Conservation (phyloP, 768 basidiomycete genomes). For the Asterophora lycoperdoides region DNA sequence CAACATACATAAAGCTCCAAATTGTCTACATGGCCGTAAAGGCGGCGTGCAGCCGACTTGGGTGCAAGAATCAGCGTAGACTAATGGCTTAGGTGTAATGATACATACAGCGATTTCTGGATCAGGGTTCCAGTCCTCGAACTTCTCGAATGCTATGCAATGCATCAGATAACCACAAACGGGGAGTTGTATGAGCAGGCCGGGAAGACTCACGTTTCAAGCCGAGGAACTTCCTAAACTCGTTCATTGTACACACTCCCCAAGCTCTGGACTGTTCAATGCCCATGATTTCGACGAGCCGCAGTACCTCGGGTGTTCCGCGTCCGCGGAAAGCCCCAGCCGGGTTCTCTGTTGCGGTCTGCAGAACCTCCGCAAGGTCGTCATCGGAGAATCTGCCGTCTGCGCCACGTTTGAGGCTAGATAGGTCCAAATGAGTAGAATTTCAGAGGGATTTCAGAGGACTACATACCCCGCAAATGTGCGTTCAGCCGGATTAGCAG, state of each 20-base stretch:
- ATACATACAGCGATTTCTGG: slow-evolving; percentile 35
- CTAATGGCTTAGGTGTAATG: no score
- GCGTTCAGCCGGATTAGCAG: slow-evolving; percentile 30
- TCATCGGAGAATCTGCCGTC: slow-evolving; percentile 48
- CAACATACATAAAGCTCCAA: slow-evolving; percentile 30
- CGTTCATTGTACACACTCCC: slow-evolving; percentile 53
- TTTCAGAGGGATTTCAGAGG: no score
- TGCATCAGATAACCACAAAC: no score
- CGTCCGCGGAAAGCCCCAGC: slow-evolving; percentile 46
- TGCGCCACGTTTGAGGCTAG: slow-evolving; percentile 33
- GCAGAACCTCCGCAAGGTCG: slow-evolving; percentile 44
- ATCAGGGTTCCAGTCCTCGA: slow-evolving; percentile 50
- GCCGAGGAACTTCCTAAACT: slow-evolving; percentile 46
- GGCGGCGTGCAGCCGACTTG: slow-evolving; percentile 19
- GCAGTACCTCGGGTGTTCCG: slow-evolving; percentile 41
- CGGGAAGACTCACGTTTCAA: slow-evolving; percentile 35
- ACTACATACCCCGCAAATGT: slow-evolving; percentile 35
- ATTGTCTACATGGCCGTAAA: slow-evolving; percentile 29
- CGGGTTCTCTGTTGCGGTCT: slow-evolving; percentile 40
- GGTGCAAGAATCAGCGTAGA: not conserved
- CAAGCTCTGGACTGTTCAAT: slow-evolving; percentile 49
- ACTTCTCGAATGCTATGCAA: slow-evolving; percentile 35
- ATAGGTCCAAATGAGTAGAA: no score
- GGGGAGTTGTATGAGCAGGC: not conserved
- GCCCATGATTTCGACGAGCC: slow-evolving; percentile 50